Evolutionary conservation across 208 protist genomes (phyloP), one percentile per base, ranked within the genome.

Genomic region (Eutreptiella sp.): DNA sequence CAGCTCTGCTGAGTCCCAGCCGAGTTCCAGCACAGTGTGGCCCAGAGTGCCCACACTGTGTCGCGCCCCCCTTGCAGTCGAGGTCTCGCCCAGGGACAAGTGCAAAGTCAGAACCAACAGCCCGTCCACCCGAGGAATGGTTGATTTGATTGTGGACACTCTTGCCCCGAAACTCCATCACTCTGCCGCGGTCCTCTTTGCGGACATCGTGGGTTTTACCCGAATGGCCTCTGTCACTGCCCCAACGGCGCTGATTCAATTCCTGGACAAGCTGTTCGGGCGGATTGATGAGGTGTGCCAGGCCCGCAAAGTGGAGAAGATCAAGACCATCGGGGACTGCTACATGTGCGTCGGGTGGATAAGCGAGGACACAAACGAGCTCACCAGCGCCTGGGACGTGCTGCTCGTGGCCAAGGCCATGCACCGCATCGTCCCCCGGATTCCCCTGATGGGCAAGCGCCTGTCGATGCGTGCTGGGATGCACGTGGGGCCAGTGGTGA

Each of bases 261-360:
- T 60, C 31, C 53, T 69, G 28, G 42, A 42, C 11, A 16, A 60
- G 16, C 5, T 69, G 5, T 60, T 69, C 9, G 34, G 24, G 47
- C 43, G 31, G n/a, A 46, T 69, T 59, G 63, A 69, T 16, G 11
- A 36, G n/a, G 14, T 60, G 4, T 38, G 32, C 16, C 35, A 65
- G 3, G 16, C 14, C 4, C 34, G 38, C 32, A 9, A 64, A 19
- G 9, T 69, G 2, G 63, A 69, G n/a, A 69, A 69, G 63, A 69
- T 69, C n/a, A 69, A 69, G 19, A 69, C 63, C 16, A 70, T 69
- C 45, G 63, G 63, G n/a, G 63, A 69, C 16, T 54, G 60, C 9
- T 69, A 69, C 39, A 60, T 67, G 34, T 14, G 5, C 11, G 41
- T 42, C 16, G n/a, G 23, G 11, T 26, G 54, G 23, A 7, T 42